Evolutionary conservation across 148 eudicot species (phyloP).

Genomic region (Camellia japonica): DNA sequence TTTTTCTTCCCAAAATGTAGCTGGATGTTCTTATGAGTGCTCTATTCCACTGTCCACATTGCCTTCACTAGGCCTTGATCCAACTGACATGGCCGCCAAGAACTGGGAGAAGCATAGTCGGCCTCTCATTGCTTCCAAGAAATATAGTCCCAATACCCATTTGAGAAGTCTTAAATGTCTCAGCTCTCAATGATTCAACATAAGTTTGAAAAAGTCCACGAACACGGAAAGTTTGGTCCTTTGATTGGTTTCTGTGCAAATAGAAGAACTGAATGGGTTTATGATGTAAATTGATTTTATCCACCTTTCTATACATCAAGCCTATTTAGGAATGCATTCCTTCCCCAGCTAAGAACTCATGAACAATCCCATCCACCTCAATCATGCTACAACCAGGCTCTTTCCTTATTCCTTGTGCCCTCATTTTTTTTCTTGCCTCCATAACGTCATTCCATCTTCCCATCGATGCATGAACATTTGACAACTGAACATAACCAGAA

Average conservation of each 20-base stretch:
- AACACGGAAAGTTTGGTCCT: too few species aligned
- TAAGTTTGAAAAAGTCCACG: too few species aligned
- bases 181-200: background rate
- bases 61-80: background rate
- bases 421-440: constrained; percentile 22
- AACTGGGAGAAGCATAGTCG: background rate
- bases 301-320: background rate
- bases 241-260: too few species aligned
- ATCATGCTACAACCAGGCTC: constrained; percentile 34
- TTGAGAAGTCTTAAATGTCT: background rate
- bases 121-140: background rate
- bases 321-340: constrained; percentile 15
- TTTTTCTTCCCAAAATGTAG: background rate
- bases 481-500: constrained; percentile 22
- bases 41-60: background rate
- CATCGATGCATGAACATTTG: constrained; percentile 15
- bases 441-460: constrained; percentile 18
- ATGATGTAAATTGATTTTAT: background rate
- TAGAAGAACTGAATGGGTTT: too few species aligned
- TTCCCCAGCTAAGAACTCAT: constrained; percentile 37
- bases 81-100: background rate
- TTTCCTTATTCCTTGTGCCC: constrained; percentile 27
- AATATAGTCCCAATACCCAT: background rate
- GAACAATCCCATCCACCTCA: constrained; percentile 35
- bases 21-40: background rate